Base-by-base conservation (phyloP, 768 basidiomycete genomes). In the Galerina sulciceps region DNA sequence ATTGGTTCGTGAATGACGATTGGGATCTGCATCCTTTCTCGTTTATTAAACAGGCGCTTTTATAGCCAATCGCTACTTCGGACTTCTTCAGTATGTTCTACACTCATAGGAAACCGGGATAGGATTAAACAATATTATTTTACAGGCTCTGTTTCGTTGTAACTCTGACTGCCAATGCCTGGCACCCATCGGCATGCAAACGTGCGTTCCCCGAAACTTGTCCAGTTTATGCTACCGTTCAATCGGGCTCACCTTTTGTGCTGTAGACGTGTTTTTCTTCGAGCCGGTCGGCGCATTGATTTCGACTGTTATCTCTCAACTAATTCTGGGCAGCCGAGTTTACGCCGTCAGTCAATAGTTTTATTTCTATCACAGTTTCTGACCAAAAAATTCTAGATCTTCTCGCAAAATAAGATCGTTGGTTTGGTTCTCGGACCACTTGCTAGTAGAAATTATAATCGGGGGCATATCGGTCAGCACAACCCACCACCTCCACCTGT, bases 221-320 rank as follows among this genome's bases (percentile, higher is more conserved):
- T 51, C 45, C 18, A 18, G 13, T 35, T 31, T 41, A 34, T 10
- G 36, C 41, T 26, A 23, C 14, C 6, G 13, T 17, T 20, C 18
- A 6, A 36, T 20, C 15, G 6, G 13, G 5, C n/a, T 9, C 15
- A 38, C n/a, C 54, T 42, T 20, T n/a, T 34, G 14, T 31, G 38
- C 37, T 31, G 17, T 36, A 71, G 67, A 63, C 37, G 60, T 69
- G 18, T 69, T 59, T 52, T 59, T 35, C n/a, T 67, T 63, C 54
- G 58, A 68, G 53, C 69, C 69, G 9, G 65, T 71, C 2, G 65
- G 69, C 8, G 65, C 67, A 22, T 51, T 71, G 1, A 66, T 71
- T 3, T 69, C 66, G 3, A 69, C 67, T 17, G 56, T 67, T 15
- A 43, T 71, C 11, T 69, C 69, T 14, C 69, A 71, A 43, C 43